phyloP scores from a whole-genome alignment of 2,329 filamentous ascomycete genomes.

The Colletotrichum sp. region DNA sequence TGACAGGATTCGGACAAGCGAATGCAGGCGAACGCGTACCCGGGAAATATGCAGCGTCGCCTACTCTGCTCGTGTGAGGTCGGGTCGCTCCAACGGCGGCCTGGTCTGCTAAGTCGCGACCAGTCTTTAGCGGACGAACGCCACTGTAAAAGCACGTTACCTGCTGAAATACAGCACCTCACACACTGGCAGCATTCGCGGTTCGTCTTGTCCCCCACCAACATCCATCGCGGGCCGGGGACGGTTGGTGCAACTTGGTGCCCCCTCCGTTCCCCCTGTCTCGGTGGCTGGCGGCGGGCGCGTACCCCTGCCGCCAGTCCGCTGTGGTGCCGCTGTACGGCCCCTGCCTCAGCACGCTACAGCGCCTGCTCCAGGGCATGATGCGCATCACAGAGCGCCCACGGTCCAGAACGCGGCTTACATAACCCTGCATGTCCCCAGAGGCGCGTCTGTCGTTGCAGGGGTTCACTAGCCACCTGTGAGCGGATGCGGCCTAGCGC shows the following conservation, averaged over 20 bases:
- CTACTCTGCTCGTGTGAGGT: background rate
- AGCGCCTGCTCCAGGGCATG: background rate
- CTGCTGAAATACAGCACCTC: background rate
- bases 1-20: background rate
- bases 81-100: background rate
- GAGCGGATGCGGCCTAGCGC: constrained; percentile 14
- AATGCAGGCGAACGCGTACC: background rate
- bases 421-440: constrained; percentile 8
- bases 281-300: constrained; percentile 14
- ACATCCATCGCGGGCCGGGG: background rate
- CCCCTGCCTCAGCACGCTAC: background rate
- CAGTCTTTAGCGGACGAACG: background rate
- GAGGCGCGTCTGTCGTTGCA: constrained; percentile 16
- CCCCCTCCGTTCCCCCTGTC: background rate
- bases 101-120: background rate
- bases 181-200: background rate
- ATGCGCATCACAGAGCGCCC: background rate
- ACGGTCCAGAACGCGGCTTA: constrained; percentile 10
- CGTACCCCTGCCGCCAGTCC: constrained; percentile 11
- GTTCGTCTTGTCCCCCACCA: background rate
- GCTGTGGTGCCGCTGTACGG: background rate
- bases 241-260: background rate
- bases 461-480: constrained; percentile 2
- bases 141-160: background rate
- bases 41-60: background rate